phyloP scores from a whole-genome alignment of 352 stramenopile genomes.

The Pythium angustatum region DNA sequence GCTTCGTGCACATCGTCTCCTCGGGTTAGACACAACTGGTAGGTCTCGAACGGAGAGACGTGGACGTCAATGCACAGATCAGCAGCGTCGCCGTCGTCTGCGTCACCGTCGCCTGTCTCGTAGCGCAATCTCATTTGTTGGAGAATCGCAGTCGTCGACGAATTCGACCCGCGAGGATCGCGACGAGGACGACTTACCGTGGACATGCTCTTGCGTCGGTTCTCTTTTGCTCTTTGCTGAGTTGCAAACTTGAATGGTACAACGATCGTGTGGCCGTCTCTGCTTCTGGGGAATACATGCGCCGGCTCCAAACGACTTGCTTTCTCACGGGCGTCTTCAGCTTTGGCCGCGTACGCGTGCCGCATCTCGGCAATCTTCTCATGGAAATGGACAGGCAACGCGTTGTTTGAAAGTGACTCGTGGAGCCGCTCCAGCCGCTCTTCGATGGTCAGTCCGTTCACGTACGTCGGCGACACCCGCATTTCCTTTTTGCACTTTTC shows the following conservation, averaged over 20 bases:
- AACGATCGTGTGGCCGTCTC: conserved; percentile 49
- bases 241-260: conserved; percentile 49
- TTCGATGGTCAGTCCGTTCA: conserved; percentile 52
- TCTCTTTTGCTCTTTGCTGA: conserved; percentile 28
- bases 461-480: conserved; percentile 41
- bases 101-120: not conserved
- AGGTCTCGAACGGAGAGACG: conserved; percentile 43
- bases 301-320: conserved; percentile 33
- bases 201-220: not conserved
- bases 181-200: not conserved
- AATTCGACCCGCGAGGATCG: not conserved
- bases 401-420: conserved; percentile 41
- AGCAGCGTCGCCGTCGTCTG: not conserved
- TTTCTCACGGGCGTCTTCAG: conserved; percentile 33
- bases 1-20: conserved; percentile 35
- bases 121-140: conserved; percentile 15
- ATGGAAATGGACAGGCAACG: conserved; percentile 50
- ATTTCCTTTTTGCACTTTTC: conserved; percentile 46
- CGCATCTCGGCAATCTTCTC: conserved; percentile 59
- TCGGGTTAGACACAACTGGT: conserved; percentile 37
- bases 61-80: conserved; percentile 32
- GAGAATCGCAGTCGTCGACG: not conserved
- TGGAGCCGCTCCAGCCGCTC: conserved; percentile 50
- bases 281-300: conserved; percentile 32
- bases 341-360: conserved; percentile 34